These are phyloP conservation scores for Neophaeococcomyces aloes DNA, from an alignment of 2,329 filamentous ascomycete genomes.

Conservation along the genomic window DNA sequence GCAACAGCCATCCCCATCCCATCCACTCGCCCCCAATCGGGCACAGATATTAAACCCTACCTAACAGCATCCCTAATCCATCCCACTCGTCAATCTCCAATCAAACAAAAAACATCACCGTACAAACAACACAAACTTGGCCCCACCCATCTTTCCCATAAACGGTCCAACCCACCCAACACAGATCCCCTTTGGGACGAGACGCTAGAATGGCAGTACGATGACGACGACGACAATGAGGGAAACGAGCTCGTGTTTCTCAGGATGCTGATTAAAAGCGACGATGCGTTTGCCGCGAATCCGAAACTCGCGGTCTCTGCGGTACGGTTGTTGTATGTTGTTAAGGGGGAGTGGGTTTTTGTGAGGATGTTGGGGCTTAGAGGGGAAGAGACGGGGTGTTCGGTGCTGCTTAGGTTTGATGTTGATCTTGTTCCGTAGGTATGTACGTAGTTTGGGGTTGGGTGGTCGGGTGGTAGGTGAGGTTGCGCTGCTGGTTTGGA, in stretches of 20 bases:
- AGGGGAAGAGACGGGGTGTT: slow-evolving; percentile 15
- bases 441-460: too few species aligned
- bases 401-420: slow-evolving; percentile 18
- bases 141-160: slow-evolving; percentile 12
- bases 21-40: slow-evolving; percentile 9
- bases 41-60: slow-evolving; percentile 19
- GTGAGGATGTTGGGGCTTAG: slow-evolving; percentile 17
- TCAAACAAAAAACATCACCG: slow-evolving; percentile 18
- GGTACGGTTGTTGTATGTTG: slow-evolving; percentile 18
- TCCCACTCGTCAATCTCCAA: slow-evolving; percentile 10
- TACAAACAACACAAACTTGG: slow-evolving; percentile 22
- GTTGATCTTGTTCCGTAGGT: too few species aligned
- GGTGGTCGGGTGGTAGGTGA: too few species aligned
- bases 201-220: slow-evolving; percentile 19
- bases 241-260: slow-evolving; percentile 19
- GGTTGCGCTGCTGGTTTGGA: too few species aligned
- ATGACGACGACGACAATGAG: slow-evolving; percentile 13
- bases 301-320: slow-evolving; percentile 18
- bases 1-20: slow-evolving; percentile 18
- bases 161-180: slow-evolving; percentile 11
- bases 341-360: slow-evolving; percentile 16
- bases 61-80: slow-evolving; percentile 19
- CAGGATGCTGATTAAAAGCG: slow-evolving; percentile 20
- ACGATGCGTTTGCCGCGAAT: slow-evolving; percentile 19
- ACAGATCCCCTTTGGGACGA: slow-evolving; percentile 21